A percentile compares a stretch with the other conserved stretches of the same genome.
phyloP scores from a whole-genome alignment of 2,329 filamentous ascomycete genomes.

The Sporothrix euskadiensis region DNA sequence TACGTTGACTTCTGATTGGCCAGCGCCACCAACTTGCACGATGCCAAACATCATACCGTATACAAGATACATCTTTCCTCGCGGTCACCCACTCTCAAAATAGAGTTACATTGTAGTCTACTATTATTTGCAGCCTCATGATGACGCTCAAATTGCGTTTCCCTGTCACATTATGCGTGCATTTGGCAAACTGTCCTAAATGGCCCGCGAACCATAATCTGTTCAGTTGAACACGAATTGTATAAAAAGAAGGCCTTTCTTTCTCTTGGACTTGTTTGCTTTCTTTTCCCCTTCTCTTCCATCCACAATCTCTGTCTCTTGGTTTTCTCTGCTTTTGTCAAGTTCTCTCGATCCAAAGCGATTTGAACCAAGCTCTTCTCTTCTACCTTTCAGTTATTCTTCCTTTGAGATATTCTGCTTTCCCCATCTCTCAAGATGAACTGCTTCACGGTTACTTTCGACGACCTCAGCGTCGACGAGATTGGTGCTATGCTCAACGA shows the following conservation, averaged over 20 bases:
- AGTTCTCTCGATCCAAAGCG: not conserved
- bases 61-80: not conserved
- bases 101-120: not conserved
- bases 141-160: not conserved
- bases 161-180: not conserved
- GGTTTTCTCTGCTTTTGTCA: not conserved
- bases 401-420: not conserved
- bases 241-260: not conserved
- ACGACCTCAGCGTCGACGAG: not conserved
- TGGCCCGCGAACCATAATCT: too few relatives aligned
- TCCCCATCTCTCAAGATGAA: not conserved
- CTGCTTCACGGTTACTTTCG: not conserved
- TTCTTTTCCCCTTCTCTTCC: not conserved
- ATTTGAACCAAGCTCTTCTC: not conserved
- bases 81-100: not conserved
- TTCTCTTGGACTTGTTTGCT: not conserved
- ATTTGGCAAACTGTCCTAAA: too few relatives aligned
- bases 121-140: not conserved
- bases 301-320: not conserved
- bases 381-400: not conserved
- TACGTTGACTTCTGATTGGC: not conserved
- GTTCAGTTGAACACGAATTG: too few relatives aligned
- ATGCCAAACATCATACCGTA: not conserved
- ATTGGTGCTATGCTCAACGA: not conserved
- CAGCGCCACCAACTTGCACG: not conserved